Evolutionary conservation across 2,329 filamentous ascomycete genomes (phyloP), one percentile per base, ranked within the genome.

Genomic region (Fusarium beomiforme): DNA sequence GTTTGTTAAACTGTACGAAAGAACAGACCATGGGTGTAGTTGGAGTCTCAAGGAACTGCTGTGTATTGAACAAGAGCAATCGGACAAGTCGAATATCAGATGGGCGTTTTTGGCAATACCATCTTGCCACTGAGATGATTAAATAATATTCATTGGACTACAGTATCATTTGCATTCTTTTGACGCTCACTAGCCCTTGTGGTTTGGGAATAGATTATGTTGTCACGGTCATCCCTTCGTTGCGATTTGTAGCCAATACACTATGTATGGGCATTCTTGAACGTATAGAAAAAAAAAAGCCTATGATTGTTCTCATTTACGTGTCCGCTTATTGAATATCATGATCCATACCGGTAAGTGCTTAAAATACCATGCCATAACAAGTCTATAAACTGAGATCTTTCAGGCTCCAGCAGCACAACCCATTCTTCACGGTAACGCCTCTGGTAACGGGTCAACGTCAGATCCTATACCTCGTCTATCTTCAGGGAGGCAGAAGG

Each of bases 311-410:
- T 56, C 60, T 54, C 42, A 64, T 71, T 68, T 66, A 59, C 46
- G 59, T 68, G 60, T 59, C 61, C 64, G 66, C 63, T 65, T 58
- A 51, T 59, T 44, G 47, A 75, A 71, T 56, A 51, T 73, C 67
- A 69, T 74, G 56, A 69, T 57, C 59, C 69, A 61, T 75, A 60
- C 63, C 65, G 43, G 51, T 53, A 54, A 67, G 62, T 56, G 54
- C 53, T 59, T 47, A 61, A 62, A 70, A 58, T 55, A 73, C 69
- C 69, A 75, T 72, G 51, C 57, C 70, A 59, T 73, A 62, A 71
- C 71, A 73, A 68, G 64, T 76, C 73, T 76, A 76, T 76, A 56
- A 64, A 62, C 57, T 64, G 59, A 64, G 36, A 56, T 59, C 53
- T 59, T 58, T 67, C 60, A 63, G 44, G 59, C 64, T 70, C 43